A percentile compares a stretch with the other conserved stretches of the same genome.
Conservation (phyloP, 768 basidiomycete species). For the Erythrobasidium yunnanense region DNA sequence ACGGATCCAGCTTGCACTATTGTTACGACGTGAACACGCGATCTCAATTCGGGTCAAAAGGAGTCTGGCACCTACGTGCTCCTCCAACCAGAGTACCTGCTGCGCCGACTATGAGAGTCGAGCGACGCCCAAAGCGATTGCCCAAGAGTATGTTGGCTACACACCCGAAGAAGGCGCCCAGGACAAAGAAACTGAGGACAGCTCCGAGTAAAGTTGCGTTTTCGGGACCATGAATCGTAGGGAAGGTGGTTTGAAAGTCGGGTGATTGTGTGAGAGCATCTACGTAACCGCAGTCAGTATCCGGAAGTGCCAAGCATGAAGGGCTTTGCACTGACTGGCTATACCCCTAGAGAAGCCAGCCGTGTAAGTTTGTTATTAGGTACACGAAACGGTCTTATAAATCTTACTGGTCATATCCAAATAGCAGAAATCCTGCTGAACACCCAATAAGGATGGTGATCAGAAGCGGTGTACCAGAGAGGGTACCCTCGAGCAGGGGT, state of each 20-base stretch:
- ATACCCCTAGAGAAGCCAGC: not conserved
- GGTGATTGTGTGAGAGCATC: constrained; percentile 15
- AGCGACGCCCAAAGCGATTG: constrained; percentile 6
- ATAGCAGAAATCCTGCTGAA: constrained; percentile 13
- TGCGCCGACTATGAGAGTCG: not conserved
- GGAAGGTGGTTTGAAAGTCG: constrained; percentile 1
- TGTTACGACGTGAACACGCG: too few species aligned
- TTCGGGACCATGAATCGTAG: constrained; percentile 1
- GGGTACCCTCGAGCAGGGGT: constrained; percentile 8
- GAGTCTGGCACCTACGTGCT: too few species aligned
- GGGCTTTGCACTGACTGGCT: not conserved
- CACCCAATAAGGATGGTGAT: not conserved
- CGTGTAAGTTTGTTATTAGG: not conserved
- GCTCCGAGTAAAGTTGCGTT: constrained; percentile 16
- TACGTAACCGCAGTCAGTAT: not conserved
- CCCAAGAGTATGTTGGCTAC: constrained; percentile 2
- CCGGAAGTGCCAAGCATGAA: too few species aligned
- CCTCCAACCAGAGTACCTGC: constrained; percentile 4
- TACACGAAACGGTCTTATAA: not conserved
- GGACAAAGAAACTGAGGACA: not conserved
- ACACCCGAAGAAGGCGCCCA: constrained; percentile 14
- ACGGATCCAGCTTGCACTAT: constrained; percentile 30
- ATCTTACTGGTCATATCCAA: constrained; percentile 1
- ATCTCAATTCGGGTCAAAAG: too few species aligned
- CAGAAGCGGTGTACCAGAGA: constrained; percentile 1